Percentiles rank a stretch among this genome's conserved stretches.
Conservation (phyloP, 2,329 filamentous ascomycete species). For the Didymella exigua region DNA sequence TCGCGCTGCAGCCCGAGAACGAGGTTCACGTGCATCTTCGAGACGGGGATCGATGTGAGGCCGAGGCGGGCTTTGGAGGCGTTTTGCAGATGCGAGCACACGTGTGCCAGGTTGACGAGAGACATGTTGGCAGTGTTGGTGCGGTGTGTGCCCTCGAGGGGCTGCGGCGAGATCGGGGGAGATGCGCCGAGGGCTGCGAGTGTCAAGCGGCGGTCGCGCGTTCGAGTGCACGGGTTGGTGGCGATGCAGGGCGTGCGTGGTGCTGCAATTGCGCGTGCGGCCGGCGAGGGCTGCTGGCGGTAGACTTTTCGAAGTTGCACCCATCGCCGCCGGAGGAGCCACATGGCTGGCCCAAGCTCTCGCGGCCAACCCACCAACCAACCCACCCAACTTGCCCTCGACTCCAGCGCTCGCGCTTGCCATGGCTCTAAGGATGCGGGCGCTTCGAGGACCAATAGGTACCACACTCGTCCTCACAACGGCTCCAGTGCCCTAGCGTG, state of each 20-base stretch:
- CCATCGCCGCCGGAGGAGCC: constrained; percentile 15
- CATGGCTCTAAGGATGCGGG: constrained; percentile 32
- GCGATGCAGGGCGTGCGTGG: constrained; percentile 17
- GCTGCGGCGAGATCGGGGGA: constrained; percentile 19
- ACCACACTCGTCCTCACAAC: constrained; percentile 5
- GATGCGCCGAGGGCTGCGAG: neutral
- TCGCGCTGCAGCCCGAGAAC: constrained; percentile 78
- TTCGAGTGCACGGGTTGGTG: neutral
- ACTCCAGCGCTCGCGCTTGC: constrained; percentile 16
- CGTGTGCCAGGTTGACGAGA: constrained; percentile 74
- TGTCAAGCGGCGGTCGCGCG: neutral
- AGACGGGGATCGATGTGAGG: constrained; percentile 80
- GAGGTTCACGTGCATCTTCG: constrained; percentile 78
- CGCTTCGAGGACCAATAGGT: constrained; percentile 41
- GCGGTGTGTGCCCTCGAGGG: constrained; percentile 37
- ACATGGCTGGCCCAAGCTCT: neutral
- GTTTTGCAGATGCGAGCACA: constrained; percentile 92
- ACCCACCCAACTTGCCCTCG: too few species aligned
- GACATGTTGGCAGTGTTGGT: constrained; percentile 60
- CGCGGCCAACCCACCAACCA: too few species aligned
- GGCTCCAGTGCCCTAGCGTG: constrained; percentile 17
- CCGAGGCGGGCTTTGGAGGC: constrained; percentile 81
- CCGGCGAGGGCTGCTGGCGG: constrained; percentile 24
- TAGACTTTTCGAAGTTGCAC: constrained; percentile 41
- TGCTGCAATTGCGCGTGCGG: constrained; percentile 33